These are phyloP conservation scores for Nephelium lappaceum DNA, from an alignment of 345 rosid genomes.

Conservation along the genomic window DNA sequence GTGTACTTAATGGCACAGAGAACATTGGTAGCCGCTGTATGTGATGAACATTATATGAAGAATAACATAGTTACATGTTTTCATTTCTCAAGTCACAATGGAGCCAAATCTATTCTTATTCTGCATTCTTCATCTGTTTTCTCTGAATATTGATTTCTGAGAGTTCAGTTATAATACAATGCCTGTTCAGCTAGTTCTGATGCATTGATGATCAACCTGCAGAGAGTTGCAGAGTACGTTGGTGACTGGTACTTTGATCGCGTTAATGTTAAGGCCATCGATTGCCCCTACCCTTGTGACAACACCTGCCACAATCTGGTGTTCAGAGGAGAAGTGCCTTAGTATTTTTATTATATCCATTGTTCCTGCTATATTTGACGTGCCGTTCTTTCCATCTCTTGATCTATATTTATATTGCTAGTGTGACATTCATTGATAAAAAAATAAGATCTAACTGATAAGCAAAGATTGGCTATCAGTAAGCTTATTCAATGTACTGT, in stretches of 20 bases:
- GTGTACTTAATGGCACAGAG: no score
- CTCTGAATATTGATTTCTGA: background rate
- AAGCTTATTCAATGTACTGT: background rate
- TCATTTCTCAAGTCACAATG: background rate
- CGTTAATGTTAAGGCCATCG: conserved; percentile 32
- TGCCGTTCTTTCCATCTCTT: background rate
- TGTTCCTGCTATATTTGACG: background rate
- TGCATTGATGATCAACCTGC: conserved; percentile 17
- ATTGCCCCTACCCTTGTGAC: conserved; percentile 62
- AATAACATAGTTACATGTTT: background rate
- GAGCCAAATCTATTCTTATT: background rate
- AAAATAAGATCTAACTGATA: background rate
- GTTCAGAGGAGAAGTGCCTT: conserved; percentile 23
- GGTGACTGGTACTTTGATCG: conserved; percentile 60
- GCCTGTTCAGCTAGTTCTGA: background rate
- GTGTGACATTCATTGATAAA: background rate
- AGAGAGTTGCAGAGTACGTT: conserved; percentile 54
- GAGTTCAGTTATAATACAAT: background rate
- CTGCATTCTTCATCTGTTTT: background rate
- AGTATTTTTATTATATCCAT: background rate
- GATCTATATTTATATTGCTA: background rate
- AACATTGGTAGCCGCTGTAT: no score
- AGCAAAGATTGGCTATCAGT: background rate
- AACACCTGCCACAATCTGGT: conserved; percentile 55
- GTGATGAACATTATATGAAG: background rate